These are phyloP conservation scores for Phoma sp. DNA, from an alignment of 2,329 filamentous ascomycete species.

Conservation along the genomic window DNA sequence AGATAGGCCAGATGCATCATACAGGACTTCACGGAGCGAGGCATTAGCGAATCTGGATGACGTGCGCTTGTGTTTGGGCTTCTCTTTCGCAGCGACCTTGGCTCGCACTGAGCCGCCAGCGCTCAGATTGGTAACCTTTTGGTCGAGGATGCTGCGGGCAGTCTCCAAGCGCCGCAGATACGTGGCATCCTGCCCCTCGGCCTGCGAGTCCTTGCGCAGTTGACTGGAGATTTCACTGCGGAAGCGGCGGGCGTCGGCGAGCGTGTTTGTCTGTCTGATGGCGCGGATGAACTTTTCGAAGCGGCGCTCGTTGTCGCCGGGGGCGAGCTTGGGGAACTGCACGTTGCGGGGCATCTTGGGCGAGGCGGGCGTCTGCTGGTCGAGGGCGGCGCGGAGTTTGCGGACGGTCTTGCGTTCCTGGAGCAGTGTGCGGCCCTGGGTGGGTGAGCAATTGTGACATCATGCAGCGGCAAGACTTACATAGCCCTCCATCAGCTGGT, in stretches of 20 bases:
- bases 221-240: constrained; percentile 92
- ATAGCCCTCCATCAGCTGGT: constrained; percentile 91
- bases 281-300: constrained; percentile 94
- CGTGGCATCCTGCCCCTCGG: constrained; percentile 81
- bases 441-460: constrained; percentile 9
- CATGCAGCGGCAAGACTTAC: constrained; percentile 41
- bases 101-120: constrained; percentile 64
- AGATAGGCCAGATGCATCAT: constrained; percentile 87
- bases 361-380: constrained; percentile 88
- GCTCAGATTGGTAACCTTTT: constrained; percentile 83
- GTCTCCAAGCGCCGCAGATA: constrained; percentile 92
- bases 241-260: constrained; percentile 92
- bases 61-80: constrained; percentile 48
- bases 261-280: constrained; percentile 85
- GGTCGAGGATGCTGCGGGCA: constrained; percentile 87
- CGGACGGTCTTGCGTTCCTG: constrained; percentile 96
- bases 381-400: constrained; percentile 87
- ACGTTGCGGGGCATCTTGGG: constrained; percentile 70
- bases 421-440: constrained; percentile 77
- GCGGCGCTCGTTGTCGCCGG: constrained; percentile 85
- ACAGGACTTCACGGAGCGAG: constrained; percentile 82
- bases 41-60: constrained; percentile 76
- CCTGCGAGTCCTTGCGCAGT: constrained; percentile 80
- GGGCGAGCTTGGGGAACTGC: constrained; percentile 78
- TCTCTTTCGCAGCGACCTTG: constrained; percentile 50